Percentiles rank a stretch among this genome's conserved stretches.
Conservation (phyloP, 2,329 filamentous ascomycete species). For the Cordyceps javanica region DNA sequence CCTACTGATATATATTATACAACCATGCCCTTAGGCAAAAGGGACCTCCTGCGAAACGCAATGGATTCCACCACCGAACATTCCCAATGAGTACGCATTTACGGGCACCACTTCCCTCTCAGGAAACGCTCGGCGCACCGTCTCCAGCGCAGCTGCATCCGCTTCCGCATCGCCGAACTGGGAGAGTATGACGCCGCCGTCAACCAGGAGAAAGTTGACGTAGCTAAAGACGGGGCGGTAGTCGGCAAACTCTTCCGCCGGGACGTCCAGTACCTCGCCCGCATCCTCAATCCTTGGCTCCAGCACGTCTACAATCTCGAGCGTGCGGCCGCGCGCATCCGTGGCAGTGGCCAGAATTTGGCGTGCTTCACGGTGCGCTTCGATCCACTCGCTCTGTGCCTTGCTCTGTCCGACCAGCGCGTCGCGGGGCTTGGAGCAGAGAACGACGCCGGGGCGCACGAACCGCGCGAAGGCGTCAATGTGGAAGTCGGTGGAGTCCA, state of each 20-base stretch:
- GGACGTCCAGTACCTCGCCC: background rate
- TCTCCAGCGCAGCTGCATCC: conserved; percentile 1
- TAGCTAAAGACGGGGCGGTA: conserved; percentile 1
- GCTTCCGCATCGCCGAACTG: conserved; percentile 5
- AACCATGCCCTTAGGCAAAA: background rate
- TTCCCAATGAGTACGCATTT: background rate
- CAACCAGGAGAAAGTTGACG: conserved; percentile 4
- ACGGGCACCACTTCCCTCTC: conserved; percentile 2
- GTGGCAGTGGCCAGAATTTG: background rate
- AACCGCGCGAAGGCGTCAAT: conserved; percentile 13
- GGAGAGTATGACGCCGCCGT: conserved; percentile 8
- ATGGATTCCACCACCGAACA: conserved; percentile 10
- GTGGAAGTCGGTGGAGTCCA: conserved; percentile 13
- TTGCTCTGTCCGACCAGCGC: background rate
- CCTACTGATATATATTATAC: background rate
- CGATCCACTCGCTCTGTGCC: background rate
- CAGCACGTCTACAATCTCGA: background rate
- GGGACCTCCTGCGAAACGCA: conserved; percentile 9
- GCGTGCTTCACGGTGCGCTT: background rate
- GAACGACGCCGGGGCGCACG: conserved; percentile 1
- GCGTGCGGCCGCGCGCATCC: conserved; percentile 1
- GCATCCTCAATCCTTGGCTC: background rate
- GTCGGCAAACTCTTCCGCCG: background rate
- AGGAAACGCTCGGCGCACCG: background rate
- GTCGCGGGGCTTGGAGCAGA: background rate